Evolutionary conservation across 2,329 filamentous ascomycete species (phyloP), one percentile per base, ranked within the genome.

Genomic region (Knoxdaviesia capensis): DNA sequence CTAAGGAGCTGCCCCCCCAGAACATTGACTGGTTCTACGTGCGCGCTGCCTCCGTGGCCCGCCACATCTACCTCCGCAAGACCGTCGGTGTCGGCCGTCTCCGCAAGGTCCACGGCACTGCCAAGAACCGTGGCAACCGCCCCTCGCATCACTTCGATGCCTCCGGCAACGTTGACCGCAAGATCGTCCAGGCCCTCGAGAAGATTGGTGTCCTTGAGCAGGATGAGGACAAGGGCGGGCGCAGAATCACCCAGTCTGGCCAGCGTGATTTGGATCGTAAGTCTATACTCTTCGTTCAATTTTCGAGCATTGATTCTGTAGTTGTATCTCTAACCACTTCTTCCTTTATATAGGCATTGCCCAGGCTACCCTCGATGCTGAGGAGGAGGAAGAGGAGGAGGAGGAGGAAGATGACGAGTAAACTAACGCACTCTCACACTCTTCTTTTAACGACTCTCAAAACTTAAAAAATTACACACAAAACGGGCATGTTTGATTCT

Each of bases 41-140:
- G 63, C 87, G 90, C 61, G 87, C 88, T 58, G 90, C 90, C 56
- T 78, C 88, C 53, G 80, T 98, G 62, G 90, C 90, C 59, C 86
- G 87, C 61, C 88, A 96, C 75, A 80, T 98, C 74, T 98, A 98
- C 77, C 75, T 98, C 65, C 83, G 90, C 72, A 98, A 98, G 77
- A 94, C 87, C 50, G 87, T 98, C 62, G 90, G 90, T 75, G 85
- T 98, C 55, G 90, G 90, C 68, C 86, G 90, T 61, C 79, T 98
- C 56, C 82, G 88, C 66, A 94, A 93, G 74, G 82, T 81, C 52
- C 90, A 98, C 77, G 90, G 86, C 58, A 81, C 77, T 56, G 81
- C 82, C 72, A 94, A 93, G 80, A 98, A 96, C 81, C 86, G 90
- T 56, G 90, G 90, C 57, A 77, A 77, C 56, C 77, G 81, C 54